Evolutionary conservation across 2,329 filamentous ascomycete genomes (phyloP).

Genomic region (Sarocladiaceae sp.): DNA sequence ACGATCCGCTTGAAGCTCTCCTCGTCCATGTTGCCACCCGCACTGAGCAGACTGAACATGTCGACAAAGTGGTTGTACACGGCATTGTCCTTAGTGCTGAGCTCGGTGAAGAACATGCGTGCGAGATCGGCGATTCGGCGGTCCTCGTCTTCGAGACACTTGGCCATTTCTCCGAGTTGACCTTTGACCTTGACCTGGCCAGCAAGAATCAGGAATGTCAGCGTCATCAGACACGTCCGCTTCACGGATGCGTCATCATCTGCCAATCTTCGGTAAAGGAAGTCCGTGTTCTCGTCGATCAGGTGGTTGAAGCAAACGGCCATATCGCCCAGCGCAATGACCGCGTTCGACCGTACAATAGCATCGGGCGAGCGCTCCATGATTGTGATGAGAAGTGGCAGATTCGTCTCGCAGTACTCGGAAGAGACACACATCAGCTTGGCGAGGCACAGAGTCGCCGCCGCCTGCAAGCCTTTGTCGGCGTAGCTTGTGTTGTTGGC

Average conservation of each 20-base stretch:
- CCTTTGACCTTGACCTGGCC: constrained; percentile 99
- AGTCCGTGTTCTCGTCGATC: constrained; percentile 98
- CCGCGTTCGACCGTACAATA: constrained; percentile 89
- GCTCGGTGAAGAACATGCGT: constrained; percentile 96
- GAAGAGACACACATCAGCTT: constrained; percentile 98
- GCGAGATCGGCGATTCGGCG: constrained; percentile 89
- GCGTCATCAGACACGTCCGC: constrained; percentile 94
- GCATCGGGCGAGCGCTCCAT: constrained; percentile 91
- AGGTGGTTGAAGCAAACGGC: constrained; percentile 99
- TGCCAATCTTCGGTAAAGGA: constrained; percentile 87
- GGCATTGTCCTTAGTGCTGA: constrained; percentile 96
- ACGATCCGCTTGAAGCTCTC: constrained; percentile 81
- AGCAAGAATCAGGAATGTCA: constrained; percentile 94
- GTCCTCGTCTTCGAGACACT: constrained; percentile 95
- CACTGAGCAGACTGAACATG: constrained; percentile 91
- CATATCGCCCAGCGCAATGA: constrained; percentile 97
- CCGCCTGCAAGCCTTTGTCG: constrained; percentile 83
- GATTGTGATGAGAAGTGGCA: constrained; percentile 92
- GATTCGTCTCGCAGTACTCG: constrained; percentile 90
- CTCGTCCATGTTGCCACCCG: constrained; percentile 73
- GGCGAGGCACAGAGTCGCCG: constrained; percentile 87
- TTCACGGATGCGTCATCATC: constrained; percentile 87
- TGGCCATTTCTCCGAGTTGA: constrained; percentile 97
- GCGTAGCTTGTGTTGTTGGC: constrained; percentile 89
- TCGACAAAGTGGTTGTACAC: constrained; percentile 99